A percentile compares a stretch with the other conserved stretches of the same genome.
phyloP scores from a whole-genome alignment of 2,329 filamentous ascomycete species.

The Cladosporium sp. region DNA sequence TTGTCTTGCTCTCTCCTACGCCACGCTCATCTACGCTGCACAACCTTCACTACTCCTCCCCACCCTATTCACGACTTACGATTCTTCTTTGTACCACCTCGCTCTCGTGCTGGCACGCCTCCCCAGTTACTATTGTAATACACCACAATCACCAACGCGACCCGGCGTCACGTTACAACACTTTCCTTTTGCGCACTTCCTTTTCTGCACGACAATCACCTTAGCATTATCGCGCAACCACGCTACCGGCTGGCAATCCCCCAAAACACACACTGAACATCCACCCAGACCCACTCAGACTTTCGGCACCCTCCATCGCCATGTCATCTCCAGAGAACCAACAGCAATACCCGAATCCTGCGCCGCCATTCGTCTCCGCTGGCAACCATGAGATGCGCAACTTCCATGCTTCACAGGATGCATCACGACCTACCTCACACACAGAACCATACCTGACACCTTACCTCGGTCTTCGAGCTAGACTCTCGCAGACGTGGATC shows the following conservation, averaged over 20 bases:
- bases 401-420: constrained; percentile 59
- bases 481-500: constrained; percentile 94
- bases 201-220: not conserved
- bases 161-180: constrained; percentile 15
- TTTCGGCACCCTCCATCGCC: constrained; percentile 33
- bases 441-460: constrained; percentile 76
- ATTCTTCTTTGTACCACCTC: constrained; percentile 27
- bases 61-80: constrained; percentile 25
- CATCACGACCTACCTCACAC: constrained; percentile 59
- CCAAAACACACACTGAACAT: constrained; percentile 14
- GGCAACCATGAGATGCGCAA: constrained; percentile 64
- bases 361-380: constrained; percentile 61
- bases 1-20: constrained; percentile 23
- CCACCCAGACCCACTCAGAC: constrained; percentile 32
- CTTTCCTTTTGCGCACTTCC: not conserved
- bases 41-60: constrained; percentile 8
- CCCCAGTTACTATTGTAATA: constrained; percentile 25
- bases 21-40: constrained; percentile 19
- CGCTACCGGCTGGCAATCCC: constrained; percentile 7
- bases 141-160: constrained; percentile 10
- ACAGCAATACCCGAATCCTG: constrained; percentile 57
- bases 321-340: constrained; percentile 56
- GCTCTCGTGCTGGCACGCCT: constrained; percentile 21
- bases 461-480: constrained; percentile 85
- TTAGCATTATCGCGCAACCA: not conserved